Evolutionary conservation across 257 asterid genomes (phyloP).

Genomic region (Apocynum venetum): DNA sequence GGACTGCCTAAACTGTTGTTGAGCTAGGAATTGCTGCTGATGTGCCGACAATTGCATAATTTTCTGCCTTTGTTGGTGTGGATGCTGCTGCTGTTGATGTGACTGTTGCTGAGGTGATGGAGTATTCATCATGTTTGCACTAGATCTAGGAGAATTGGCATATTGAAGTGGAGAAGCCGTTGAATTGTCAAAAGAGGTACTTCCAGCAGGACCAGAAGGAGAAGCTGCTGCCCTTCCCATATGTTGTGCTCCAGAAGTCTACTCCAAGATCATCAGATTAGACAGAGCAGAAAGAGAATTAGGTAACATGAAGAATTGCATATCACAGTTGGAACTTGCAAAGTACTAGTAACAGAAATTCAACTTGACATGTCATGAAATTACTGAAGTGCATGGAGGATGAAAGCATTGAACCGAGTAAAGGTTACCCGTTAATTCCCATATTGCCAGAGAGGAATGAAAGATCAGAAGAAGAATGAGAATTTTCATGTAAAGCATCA

Average conservation of each 20-base stretch:
- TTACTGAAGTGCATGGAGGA: neutral
- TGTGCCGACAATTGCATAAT: constrained; percentile 71
- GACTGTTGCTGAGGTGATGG: constrained; percentile 95
- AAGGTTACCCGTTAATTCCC: neutral
- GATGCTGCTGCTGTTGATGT: constrained; percentile 49
- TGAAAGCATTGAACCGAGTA: neutral
- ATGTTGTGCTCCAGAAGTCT: constrained; percentile 75
- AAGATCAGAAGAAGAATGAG: neutral
- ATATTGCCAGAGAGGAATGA: neutral
- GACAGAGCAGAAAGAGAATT: constrained; percentile 11
- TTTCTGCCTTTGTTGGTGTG: constrained; percentile 69
- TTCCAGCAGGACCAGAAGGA: constrained; percentile 65
- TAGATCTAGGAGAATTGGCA: constrained; percentile 91
- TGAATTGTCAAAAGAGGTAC: constrained; percentile 68
- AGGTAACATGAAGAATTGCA: neutral
- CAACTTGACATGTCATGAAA: neutral
- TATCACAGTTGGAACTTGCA: neutral
- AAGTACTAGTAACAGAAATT: neutral
- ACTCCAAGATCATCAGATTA: constrained; percentile 22
- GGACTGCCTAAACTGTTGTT: constrained; percentile 79
- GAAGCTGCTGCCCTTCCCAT: constrained; percentile 88
- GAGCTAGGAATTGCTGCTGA: constrained; percentile 81
- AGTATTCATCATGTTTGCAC: constrained; percentile 84
- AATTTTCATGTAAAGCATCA: neutral
- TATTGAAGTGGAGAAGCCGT: constrained; percentile 80